These are phyloP conservation scores for Fusarium drepaniforme DNA, from an alignment of 2,329 filamentous ascomycete genomes.

Conservation along the genomic window DNA sequence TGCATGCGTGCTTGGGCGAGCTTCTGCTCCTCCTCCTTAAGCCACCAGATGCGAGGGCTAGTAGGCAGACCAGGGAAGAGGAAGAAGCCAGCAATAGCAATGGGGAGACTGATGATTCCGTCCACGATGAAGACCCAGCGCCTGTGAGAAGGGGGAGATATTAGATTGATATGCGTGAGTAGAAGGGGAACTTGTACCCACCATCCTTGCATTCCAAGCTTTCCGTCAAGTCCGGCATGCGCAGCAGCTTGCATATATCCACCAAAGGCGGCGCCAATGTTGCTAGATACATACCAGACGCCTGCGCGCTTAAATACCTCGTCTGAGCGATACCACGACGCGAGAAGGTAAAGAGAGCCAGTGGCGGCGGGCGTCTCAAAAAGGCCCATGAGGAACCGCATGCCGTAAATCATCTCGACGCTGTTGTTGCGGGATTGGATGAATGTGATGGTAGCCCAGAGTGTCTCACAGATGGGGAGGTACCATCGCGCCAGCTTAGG, in stretches of 20 bases:
- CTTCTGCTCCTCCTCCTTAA: constrained; percentile 39
- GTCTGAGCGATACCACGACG: constrained; percentile 50
- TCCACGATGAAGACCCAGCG: constrained; percentile 53
- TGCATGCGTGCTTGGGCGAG: constrained; percentile 42
- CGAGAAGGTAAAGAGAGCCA: constrained; percentile 46
- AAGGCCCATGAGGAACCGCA: constrained; percentile 35
- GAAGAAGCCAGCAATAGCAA: constrained; percentile 45
- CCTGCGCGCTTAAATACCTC: constrained; percentile 62
- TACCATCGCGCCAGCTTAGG: constrained; percentile 19
- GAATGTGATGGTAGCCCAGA: constrained; percentile 31
- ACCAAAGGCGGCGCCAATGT: constrained; percentile 31
- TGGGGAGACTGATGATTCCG: constrained; percentile 48
- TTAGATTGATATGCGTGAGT: not conserved
- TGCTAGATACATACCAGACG: constrained; percentile 57
- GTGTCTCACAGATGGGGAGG: constrained; percentile 20
- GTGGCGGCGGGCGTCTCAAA: constrained; percentile 35
- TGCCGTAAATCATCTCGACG: constrained; percentile 23
- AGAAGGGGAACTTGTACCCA: not conserved
- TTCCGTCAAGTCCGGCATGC: constrained; percentile 27
- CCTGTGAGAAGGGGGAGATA: not conserved
- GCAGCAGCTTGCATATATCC: constrained; percentile 38
- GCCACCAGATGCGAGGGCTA: constrained; percentile 42
- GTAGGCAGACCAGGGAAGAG: constrained; percentile 45
- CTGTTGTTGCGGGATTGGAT: constrained; percentile 12
- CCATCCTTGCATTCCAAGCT: constrained; percentile 1